Base-by-base conservation (phyloP, 495 filamentous ascomycete genomes). In the Xylaria nigripes region DNA sequence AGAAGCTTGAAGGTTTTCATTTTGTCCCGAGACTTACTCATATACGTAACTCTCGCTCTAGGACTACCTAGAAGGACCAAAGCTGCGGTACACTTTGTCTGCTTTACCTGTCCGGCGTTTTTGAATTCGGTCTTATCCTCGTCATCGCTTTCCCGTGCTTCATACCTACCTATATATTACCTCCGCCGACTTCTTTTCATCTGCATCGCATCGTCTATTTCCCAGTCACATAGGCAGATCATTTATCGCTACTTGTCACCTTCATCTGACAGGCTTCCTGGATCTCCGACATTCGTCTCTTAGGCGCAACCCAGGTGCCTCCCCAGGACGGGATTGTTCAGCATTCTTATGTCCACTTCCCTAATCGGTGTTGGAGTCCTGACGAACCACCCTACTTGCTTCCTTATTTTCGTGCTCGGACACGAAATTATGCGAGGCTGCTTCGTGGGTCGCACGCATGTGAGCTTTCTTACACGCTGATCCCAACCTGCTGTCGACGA, bases 1-100 rank as follows among this genome's bases (percentile, higher is more conserved):
- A 38, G n/a, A 19, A 18, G n/a, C 36, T 40, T 40, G 15, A 40
- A 40, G 2, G 2, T 36, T 36, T 51, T 59, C 25, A 42, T 41
- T 58, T 50, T 57, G 54, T 44, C 45, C 42, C 45, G 36, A 40
- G 36, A 40, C 36, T 40, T 40, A 40, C 36, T 40, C 36, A 40
- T 18, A 40, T 5, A 2, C 36, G 36, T 18, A 40, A 40, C 36
- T 40, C 36, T 40, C 36, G 2, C n/a, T 2, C 16, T 2, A 5
- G 8, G 32, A 13, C 32, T 36, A 6, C 32, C n/a, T 47, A 50
- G 29, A 40, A 18, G 36, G 36, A 18, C n/a, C 7, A 34, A 43
- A 54, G 49, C 34, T 6, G n/a, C n/a, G n/a, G n/a, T n/a, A n/a
- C n/a, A 8, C 8, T 36, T 36, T 36, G 32, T 2, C 36, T 18